phyloP scores from a whole-genome alignment of 2,329 filamentous ascomycete genomes.

The Rasamsonia emersonii region DNA sequence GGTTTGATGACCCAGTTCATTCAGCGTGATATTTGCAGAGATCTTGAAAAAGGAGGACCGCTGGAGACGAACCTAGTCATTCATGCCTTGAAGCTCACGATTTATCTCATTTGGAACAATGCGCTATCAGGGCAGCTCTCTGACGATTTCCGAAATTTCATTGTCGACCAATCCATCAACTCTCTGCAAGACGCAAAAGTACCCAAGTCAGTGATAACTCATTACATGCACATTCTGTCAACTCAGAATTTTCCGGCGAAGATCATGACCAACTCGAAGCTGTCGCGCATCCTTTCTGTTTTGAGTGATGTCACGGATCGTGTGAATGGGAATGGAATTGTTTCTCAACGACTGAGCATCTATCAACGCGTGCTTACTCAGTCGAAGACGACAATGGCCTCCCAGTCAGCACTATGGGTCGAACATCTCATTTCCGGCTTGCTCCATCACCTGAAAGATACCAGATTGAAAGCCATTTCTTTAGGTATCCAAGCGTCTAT shows the following conservation, averaged over 20 bases:
- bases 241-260: slow-evolving; percentile 69
- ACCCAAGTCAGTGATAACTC: slow-evolving; percentile 69
- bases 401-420: slow-evolving; percentile 66
- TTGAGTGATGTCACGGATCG: slow-evolving; percentile 66
- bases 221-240: slow-evolving; percentile 71
- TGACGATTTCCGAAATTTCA: slow-evolving; percentile 68
- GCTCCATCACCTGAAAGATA: slow-evolving; percentile 68
- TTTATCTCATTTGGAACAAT: slow-evolving; percentile 65
- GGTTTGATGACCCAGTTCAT: slow-evolving; percentile 71
- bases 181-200: slow-evolving; percentile 59
- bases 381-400: slow-evolving; percentile 59
- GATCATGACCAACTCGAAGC: slow-evolving; percentile 63
- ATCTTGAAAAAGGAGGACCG: slow-evolving; percentile 45
- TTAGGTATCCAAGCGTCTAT: slow-evolving; percentile 65
- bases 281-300: slow-evolving; percentile 60
- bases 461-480: slow-evolving; percentile 63
- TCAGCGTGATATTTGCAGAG: slow-evolving; percentile 65
- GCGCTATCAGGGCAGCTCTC: slow-evolving; percentile 62
- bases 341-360: slow-evolving; percentile 66
- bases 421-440: slow-evolving; percentile 73
- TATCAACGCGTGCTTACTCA: slow-evolving; percentile 72
- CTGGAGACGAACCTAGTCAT: slow-evolving; percentile 62
- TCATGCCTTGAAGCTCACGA: slow-evolving; percentile 69
- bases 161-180: slow-evolving; percentile 72
- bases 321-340: slow-evolving; percentile 70